Evolutionary conservation across 129 eudicot genomes (phyloP), one percentile per base, ranked within the genome.

Genomic region (Erigeron canadensis): DNA sequence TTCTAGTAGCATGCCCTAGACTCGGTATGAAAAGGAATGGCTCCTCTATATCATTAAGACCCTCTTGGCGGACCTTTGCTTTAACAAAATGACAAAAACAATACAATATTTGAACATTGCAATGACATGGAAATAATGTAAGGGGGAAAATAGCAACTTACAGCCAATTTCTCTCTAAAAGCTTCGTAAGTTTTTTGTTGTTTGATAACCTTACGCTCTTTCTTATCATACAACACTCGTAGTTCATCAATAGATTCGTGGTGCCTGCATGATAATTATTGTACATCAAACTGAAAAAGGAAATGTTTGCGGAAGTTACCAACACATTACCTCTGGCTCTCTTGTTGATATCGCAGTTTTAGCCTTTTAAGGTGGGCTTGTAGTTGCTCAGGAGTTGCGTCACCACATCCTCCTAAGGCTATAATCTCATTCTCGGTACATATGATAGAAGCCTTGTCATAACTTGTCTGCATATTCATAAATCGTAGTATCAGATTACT

Each of bases 391-490:
- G 90, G 86, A 17, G 79, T 83, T 50, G 86, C 64, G 46, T 76
- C 91, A 56, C 73, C 75, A 56, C 85, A 70, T 65, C 95, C 97
- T 75, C 89, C 96, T 80, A 89, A 69, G 12, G 69, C 85, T 74
- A 87, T 81, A 85, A 94, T 72, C 76, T 94, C 98, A 81, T 83
- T 84, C 79, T 94, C 96, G 4, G 89, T 91, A 75, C 93, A 87
- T 42, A 94, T 87, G 48, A 80, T 84, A 18, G 97, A 94, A 50
- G 97, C 97, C 79, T 89, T 94, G 34, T 63, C 70, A 79, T 69
- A 77, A 59, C 65, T 70, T 61, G 76, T 90, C 98, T 94, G 82
- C 65, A 82, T 60, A 64, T 71, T 54, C 66, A 74, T 54, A n/a
- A 67, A 50, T 22, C 63, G 47, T 60, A 65, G 18, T 38, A 58